Base-by-base conservation (phyloP, 202 grass and related monocot species). In the Bolboschoenoplectus hybrid region DNA sequence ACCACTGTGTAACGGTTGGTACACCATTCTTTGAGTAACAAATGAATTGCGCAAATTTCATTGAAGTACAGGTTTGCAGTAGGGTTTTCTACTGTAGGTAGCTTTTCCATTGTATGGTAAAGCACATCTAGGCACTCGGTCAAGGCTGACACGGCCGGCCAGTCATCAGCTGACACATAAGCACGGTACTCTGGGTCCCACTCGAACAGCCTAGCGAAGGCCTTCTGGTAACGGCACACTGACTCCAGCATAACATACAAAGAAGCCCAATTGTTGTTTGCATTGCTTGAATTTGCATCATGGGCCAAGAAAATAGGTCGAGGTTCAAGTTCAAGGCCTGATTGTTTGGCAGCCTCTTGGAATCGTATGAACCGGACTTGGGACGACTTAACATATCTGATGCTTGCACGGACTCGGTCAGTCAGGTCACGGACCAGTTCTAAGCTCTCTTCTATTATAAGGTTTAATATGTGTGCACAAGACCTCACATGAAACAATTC, bases 361-460 rank as follows among this genome's bases (percentile, higher is more conserved):
- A 98, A 96, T 41, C 83, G 88, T 50, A 89, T 86, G 60, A 91
- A 87, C 68, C 89, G 89, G 75, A 92, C 93, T 49, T 89, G 87
- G 60, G 90, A 89, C n/a, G 92, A 96, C 84, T 95, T 98, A 34
- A 98, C 86, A 94, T 91, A 89, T 60, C 86, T 91, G 86, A 96
- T 85, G 67, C 86, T 89, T 77, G 89, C 88, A 6, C 90, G 93
- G 36, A 98, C 93, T 86, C 86, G 92, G 61, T 80, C 67, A 38
- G 72, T 89, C 84, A 96, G 85, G 36, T 91, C 97, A 40, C 74
- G 86, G 70, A 88, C 88, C 39, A 87, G 69, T 87, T 91, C 90
- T 85, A 95, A 87, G 74, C 91, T 94, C 88, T 95, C 93, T 83
- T 96, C 87, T 72, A 98, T 88, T 52, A 94, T 91, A 61, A 91